phyloP scores from a whole-genome alignment of 1,284 basidiomycete genomes.

The Bjerkandera adusta region DNA sequence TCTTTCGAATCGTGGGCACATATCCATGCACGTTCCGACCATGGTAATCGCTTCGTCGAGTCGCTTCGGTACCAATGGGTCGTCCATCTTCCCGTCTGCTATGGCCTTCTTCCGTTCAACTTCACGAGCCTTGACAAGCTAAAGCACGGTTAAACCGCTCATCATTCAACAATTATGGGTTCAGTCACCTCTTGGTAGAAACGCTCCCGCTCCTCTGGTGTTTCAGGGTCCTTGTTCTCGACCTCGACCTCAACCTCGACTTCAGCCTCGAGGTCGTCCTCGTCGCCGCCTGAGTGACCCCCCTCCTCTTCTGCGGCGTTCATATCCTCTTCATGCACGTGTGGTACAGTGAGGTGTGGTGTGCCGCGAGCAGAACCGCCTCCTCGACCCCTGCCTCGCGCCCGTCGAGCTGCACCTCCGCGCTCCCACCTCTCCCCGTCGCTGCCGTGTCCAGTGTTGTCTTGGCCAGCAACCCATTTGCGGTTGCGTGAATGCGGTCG shows the following conservation, averaged over 20 bases:
- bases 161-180: slow-evolving; percentile 12
- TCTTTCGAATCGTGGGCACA: slow-evolving; percentile 94
- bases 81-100: slow-evolving; percentile 83
- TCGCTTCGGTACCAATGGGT: slow-evolving; percentile 74
- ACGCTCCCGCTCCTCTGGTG: slow-evolving; percentile 55
- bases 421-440: slow-evolving; percentile 60
- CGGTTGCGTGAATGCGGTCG: slow-evolving; percentile 24
- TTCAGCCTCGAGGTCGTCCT: slow-evolving; percentile 34
- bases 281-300: slow-evolving; percentile 34
- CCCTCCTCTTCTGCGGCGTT: slow-evolving; percentile 7
- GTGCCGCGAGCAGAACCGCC: slow-evolving; percentile 22
- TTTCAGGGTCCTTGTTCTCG: slow-evolving; percentile 39
- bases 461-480: slow-evolving; percentile 29
- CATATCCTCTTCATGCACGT: slow-evolving; percentile 16
- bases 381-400: slow-evolving; percentile 29
- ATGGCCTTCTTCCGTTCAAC: slow-evolving; percentile 78
- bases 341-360: slow-evolving; percentile 2
- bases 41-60: slow-evolving; percentile 89
- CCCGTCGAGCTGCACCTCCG: slow-evolving; percentile 25
- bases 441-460: slow-evolving; percentile 19
- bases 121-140: slow-evolving; percentile 75
- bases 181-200: slow-evolving; percentile 68
- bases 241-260: slow-evolving; percentile 35
- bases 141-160: slow-evolving; percentile 22
- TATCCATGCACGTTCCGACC: slow-evolving; percentile 87